Evolutionary conservation across 164 flowering plant genomes (phyloP).

Genomic region (Macadamia tetraphylla): DNA sequence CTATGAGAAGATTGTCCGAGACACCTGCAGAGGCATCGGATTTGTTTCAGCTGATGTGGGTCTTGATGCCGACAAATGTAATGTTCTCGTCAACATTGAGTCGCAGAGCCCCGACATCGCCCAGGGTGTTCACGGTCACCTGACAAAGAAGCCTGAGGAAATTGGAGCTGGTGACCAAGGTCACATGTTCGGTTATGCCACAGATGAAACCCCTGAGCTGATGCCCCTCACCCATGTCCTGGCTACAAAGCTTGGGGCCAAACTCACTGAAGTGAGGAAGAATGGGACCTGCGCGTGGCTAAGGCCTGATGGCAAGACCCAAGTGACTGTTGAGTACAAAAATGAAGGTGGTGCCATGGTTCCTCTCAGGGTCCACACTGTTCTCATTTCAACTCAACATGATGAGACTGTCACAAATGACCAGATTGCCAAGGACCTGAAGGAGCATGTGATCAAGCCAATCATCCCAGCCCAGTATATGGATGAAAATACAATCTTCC

Average conservation of each 20-base stretch:
- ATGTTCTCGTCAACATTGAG: slow-evolving; percentile 52
- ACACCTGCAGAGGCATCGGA: slow-evolving; percentile 54
- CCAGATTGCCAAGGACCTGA: slow-evolving; percentile 53
- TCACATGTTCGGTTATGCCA: slow-evolving; percentile 56
- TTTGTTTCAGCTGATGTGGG: slow-evolving; percentile 61
- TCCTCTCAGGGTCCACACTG: slow-evolving; percentile 58
- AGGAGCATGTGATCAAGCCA: slow-evolving; percentile 64
- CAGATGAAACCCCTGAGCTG: slow-evolving; percentile 52
- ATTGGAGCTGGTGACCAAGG: slow-evolving; percentile 71
- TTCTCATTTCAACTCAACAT: slow-evolving; percentile 66
- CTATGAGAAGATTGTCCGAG: slow-evolving; percentile 66
- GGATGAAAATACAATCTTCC: slow-evolving; percentile 68
- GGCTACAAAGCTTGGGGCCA: slow-evolving; percentile 64
- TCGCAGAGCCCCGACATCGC: slow-evolving; percentile 59
- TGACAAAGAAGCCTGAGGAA: slow-evolving; percentile 64
- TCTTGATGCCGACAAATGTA: slow-evolving; percentile 63
- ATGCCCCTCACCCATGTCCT: slow-evolving; percentile 73
- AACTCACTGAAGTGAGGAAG: slow-evolving; percentile 62
- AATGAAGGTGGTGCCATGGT: slow-evolving; percentile 64
- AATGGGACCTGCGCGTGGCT: slow-evolving; percentile 57
- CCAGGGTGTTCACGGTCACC: slow-evolving; percentile 62
- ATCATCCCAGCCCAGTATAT: slow-evolving; percentile 54
- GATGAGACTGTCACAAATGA: slow-evolving; percentile 63
- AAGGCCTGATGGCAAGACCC: slow-evolving; percentile 74
- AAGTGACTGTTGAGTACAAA: slow-evolving; percentile 62